Base-by-base conservation (phyloP, 2,329 filamentous ascomycete genomes). In the Talaromyces sp. region DNA sequence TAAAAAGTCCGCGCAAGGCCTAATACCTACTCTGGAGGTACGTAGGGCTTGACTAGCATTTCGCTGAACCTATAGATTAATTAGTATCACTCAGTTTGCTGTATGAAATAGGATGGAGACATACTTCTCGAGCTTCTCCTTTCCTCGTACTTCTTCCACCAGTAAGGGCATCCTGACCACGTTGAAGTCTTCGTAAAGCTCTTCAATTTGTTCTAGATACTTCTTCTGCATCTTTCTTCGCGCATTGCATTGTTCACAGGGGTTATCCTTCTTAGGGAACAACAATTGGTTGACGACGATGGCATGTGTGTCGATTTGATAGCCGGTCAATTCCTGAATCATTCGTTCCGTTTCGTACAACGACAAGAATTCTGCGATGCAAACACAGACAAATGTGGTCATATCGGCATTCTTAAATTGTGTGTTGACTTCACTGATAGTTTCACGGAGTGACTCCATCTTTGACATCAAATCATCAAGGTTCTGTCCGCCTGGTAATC, bases 331-430 rank as follows among this genome's bases (percentile, higher is more conserved):
- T 83, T 99, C 95, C 84, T 99, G 95, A 73, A 99, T 98, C 95
- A 99, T 98, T 73, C 95, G 91, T 84, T 99, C 95, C 68, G 95
- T 99, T 85, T 99, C 95, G 82, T 99, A 99, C 61, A 99, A 85
- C 43, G 90, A 93, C 72, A 99, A 80, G 82, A 99, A 99, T 81
- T 99, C 95, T 62, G 95, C 92, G 77, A 99, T 99, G 79, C 95
- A 97, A 67, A 99, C 95, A 78, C 95, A 98, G 62, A 99, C 93
- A 75, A 99, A 99, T 0, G 95, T 99, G 24, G 93, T 97, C 73
- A 97, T 87, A 70, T 93, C 90, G 64, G 95, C 89, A 76, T 99
- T 91, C 84, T 99, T 97, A 87, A 99, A 99, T 80, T 99, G 95
- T 59, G 91, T 87, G 82, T 99, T 99, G 73, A 99, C 95, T 78